Conservation (phyloP, 352 stramenopile species). For the Pythium plurisporium region DNA sequence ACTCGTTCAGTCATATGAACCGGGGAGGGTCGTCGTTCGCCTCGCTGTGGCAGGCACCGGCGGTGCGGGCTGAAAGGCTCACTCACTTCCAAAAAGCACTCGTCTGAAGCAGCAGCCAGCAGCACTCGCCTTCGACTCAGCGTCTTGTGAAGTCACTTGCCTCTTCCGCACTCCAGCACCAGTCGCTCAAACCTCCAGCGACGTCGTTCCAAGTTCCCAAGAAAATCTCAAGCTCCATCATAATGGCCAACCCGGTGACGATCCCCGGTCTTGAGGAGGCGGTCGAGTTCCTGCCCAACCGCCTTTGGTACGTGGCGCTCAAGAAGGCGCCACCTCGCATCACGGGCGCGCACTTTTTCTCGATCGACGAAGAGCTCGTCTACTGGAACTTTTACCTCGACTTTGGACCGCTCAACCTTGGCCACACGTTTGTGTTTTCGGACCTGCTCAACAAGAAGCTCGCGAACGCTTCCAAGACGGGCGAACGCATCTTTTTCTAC, state of each 20-base stretch:
- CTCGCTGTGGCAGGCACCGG: too few species aligned
- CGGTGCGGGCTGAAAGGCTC: background rate
- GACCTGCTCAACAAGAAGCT: constrained; percentile 33
- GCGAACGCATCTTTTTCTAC: constrained; percentile 82
- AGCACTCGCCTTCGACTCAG: background rate
- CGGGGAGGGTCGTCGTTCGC: background rate
- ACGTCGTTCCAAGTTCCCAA: background rate
- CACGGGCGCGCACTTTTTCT: constrained; percentile 67
- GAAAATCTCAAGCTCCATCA: background rate
- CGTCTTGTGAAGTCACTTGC: constrained; percentile 15
- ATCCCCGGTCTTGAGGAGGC: constrained; percentile 52
- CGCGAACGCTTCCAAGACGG: constrained; percentile 22
- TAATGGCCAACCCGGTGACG: constrained; percentile 21
- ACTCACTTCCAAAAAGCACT: constrained; percentile 22
- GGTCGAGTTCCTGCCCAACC: constrained; percentile 53
- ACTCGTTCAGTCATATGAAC: constrained; percentile 1
- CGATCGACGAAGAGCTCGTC: constrained; percentile 79
- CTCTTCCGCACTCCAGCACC: background rate
- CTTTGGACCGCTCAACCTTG: constrained; percentile 95
- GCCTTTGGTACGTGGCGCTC: constrained; percentile 58
- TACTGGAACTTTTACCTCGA: constrained; percentile 98
- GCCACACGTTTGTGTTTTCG: constrained; percentile 59
- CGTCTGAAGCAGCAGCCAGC: constrained; percentile 15
- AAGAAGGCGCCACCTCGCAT: constrained; percentile 54
- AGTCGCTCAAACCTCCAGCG: background rate